phyloP scores from a whole-genome alignment of 257 asterid genomes.

The Misopates orontium region DNA sequence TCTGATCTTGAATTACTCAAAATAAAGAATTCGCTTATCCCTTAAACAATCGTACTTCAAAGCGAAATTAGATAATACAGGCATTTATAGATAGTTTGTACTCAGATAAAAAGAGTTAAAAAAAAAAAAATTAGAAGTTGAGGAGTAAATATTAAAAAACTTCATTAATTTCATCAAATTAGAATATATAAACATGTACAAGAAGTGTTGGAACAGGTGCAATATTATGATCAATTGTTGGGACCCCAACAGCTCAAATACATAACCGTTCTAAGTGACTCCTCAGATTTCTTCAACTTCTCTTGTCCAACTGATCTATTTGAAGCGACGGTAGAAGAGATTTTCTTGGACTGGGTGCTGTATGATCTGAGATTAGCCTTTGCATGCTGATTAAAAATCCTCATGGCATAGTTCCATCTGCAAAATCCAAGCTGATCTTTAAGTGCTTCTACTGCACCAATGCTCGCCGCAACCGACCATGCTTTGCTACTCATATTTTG shows the following conservation, averaged over 20 bases:
- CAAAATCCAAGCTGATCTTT: constrained; percentile 38
- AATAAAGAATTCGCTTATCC: no score
- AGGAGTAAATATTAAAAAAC: no score
- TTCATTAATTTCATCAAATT: no score
- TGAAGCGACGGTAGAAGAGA: not conserved
- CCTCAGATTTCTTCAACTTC: constrained; percentile 33
- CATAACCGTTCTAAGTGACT: constrained; percentile 36
- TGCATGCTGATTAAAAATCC: constrained; percentile 31
- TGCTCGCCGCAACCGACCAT: constrained; percentile 42
- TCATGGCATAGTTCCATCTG: constrained; percentile 41
- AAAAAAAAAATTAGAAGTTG: no score
- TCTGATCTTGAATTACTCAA: no score
- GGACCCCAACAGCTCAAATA: constrained; percentile 40
- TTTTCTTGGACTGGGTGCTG: constrained; percentile 16
- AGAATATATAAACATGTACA: no score
- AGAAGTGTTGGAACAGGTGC: no score
- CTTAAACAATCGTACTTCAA: no score
- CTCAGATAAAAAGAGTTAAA: no score
- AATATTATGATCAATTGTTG: not conserved
- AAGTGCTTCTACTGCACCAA: constrained; percentile 42
- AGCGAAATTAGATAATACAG: no score
- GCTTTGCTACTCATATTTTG: constrained; percentile 29
- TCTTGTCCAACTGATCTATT: not conserved
- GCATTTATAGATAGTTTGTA: no score
- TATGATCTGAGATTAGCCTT: constrained; percentile 27